Conservation (phyloP, 108 stramenopile species). For the Skeletonema potamos region DNA sequence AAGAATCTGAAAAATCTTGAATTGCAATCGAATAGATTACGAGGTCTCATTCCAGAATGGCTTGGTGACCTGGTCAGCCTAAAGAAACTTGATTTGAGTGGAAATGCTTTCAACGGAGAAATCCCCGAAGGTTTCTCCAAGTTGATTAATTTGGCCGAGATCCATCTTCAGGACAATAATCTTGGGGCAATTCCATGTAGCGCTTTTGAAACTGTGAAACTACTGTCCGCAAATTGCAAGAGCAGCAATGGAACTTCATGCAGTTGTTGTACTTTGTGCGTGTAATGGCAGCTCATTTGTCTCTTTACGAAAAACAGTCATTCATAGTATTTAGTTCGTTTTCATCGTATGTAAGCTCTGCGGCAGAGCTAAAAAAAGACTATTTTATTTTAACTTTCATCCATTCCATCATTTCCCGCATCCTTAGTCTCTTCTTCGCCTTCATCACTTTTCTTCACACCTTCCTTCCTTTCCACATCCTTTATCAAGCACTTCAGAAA, state of each 20-base stretch:
- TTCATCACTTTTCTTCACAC: conserved; percentile 7
- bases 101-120: conserved; percentile 17
- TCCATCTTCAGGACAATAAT: conserved; percentile 18
- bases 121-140: conserved; percentile 17
- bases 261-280: background rate
- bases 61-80: background rate
- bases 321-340: background rate
- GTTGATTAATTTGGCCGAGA: conserved; percentile 8
- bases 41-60: background rate
- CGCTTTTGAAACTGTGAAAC: background rate
- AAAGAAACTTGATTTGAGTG: conserved; percentile 11
- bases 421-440: conserved; percentile 12
- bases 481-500: conserved; percentile 69
- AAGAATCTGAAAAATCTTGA: background rate
- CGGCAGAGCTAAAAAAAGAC: background rate
- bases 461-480: conserved; percentile 54
- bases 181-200: background rate
- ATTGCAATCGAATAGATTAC: background rate
- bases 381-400: conserved; percentile 8
- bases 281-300: background rate
- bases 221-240: background rate
- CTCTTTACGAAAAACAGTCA: background rate
- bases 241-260: background rate
- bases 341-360: background rate
- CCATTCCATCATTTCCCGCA: background rate